phyloP scores from a whole-genome alignment of 176 grass and related monocot species.

The Chloris gayana region DNA sequence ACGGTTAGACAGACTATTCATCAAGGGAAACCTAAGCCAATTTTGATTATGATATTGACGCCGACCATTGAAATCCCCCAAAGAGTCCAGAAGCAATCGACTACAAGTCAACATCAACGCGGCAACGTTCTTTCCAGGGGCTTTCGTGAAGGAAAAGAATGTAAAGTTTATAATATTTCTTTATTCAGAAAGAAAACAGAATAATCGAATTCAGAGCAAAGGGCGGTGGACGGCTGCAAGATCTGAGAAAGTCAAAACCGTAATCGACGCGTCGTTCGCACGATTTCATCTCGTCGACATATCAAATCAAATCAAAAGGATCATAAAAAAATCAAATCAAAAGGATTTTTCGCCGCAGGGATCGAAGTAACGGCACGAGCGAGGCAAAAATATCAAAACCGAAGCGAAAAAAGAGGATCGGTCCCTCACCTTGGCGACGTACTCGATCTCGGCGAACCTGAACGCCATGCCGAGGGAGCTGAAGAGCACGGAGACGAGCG shows the following conservation, averaged over 20 bases:
- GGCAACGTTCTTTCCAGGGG: conserved; percentile 28
- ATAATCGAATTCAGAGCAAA: background rate
- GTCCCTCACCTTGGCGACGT: conserved; percentile 75
- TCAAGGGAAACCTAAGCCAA: background rate
- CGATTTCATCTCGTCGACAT: background rate
- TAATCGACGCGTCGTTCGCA: background rate
- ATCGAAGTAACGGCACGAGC: background rate
- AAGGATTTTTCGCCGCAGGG: background rate
- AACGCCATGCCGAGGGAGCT: conserved; percentile 90
- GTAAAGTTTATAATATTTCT: background rate
- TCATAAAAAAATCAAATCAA: background rate
- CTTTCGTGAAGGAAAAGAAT: conserved; percentile 17
- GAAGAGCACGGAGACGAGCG: conserved; percentile 88
- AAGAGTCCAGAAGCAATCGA: background rate
- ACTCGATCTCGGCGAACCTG: conserved; percentile 96
- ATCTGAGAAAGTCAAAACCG: conserved; percentile 2
- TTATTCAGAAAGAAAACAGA: background rate
- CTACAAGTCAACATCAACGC: background rate
- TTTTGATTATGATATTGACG: background rate
- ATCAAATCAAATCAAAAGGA: background rate
- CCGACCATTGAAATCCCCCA: background rate
- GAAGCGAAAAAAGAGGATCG: background rate
- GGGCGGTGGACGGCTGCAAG: conserved; percentile 8
- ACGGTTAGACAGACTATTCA: background rate
- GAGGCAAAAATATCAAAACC: background rate